A percentile compares a stretch with the other conserved stretches of the same genome.
Conservation (phyloP, 1,284 basidiomycete species). For the Melampsora abietis-canadensis region DNA sequence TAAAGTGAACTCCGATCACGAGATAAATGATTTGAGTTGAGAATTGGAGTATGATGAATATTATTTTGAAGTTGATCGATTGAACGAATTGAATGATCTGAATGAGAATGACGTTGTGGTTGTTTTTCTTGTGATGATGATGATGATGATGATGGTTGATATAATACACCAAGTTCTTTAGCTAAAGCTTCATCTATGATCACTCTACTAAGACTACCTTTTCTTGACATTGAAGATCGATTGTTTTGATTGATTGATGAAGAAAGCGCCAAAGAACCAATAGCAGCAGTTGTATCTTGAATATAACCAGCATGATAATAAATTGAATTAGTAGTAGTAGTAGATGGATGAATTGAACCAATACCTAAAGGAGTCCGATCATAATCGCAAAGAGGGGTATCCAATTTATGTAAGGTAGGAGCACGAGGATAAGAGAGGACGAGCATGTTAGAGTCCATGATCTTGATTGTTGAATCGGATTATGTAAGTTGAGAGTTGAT, state of each 20-base stretch:
- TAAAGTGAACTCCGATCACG: too few species aligned
- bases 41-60: too few species aligned
- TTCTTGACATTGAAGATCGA: conserved; percentile 4
- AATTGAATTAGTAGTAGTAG: background rate
- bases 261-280: background rate
- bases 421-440: background rate
- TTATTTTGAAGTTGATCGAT: too few species aligned
- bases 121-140: background rate
- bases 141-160: background rate
- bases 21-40: too few species aligned
- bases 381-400: conserved; percentile 2
- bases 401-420: conserved; percentile 8
- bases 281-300: too few species aligned
- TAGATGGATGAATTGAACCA: background rate
- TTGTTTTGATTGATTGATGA: background rate
- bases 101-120: background rate
- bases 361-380: background rate
- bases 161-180: background rate
- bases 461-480: too few species aligned
- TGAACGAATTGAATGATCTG: background rate
- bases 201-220: background rate
- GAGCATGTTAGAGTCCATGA: background rate
- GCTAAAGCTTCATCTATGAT: too few species aligned
- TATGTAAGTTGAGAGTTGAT: too few species aligned
- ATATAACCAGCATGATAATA: too few species aligned